Base-by-base conservation (phyloP, 176 grass and related monocot genomes). In the Guadua angustifolia region DNA sequence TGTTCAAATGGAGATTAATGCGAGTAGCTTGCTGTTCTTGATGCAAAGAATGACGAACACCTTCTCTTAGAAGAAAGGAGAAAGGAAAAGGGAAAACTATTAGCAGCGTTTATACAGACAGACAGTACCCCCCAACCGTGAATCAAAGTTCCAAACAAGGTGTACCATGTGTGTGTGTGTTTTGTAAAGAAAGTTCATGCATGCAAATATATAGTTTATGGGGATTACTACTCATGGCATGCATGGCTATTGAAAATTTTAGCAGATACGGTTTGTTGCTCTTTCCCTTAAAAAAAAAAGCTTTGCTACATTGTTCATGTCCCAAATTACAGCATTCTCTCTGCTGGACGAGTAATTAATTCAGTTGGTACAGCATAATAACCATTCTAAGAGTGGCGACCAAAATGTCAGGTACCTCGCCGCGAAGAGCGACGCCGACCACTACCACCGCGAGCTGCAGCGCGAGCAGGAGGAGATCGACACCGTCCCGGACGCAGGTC, bases 381-480 rank as follows among this genome's bases (percentile, higher is more conserved):
- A 36, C 35, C 35, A 4, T 36, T 36, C 35, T 36, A 4, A 36
- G 1, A 36, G 35, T 36, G 35, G 35, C 35, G 35, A 36, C 35
- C 35, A 36, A 36, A 36, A 36, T 36, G 24, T 56, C 89, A 98
- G 95, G 87, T 98, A 95, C 79, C 81, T 98, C 5, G 95, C 95
- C 11, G 93, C 95, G 5, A 98, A 98, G 87, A 95, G 95, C 79
- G 95, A 98, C 76, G 85, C 93, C 2, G 95, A 98, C 59, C 95
- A 95, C 77, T 98, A 95, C 89, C 58, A 78, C 66, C 89, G 93
- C 10, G 95, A 98, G 85, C 43, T 89, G 80, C 90, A 95, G 76
- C 84, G 93, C 8, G 93, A 98, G 89, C 91, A 95, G 69, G 95
- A 98, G 40, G 93, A 98, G 85, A 98, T 98, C 78, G 70, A 93